Base-by-base conservation (phyloP, 306 rosid genomes). In the Cucurbita pepo region DNA sequence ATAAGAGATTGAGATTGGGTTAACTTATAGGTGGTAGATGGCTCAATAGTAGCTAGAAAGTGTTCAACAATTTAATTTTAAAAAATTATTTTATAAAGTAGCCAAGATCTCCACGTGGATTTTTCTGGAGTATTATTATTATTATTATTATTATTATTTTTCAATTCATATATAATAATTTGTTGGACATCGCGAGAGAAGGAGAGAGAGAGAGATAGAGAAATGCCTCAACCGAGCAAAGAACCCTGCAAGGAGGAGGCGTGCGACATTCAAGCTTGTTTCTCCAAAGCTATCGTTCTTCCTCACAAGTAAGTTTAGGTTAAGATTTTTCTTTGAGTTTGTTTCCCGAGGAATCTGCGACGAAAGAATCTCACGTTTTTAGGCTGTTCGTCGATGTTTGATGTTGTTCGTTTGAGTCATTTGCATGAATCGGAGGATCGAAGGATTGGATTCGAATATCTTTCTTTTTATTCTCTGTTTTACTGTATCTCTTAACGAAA, bases 161-260 rank as follows among this genome's bases (percentile, higher is more conserved):
- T 30, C 3, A 30, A 30, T 30, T 30, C 34, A 30, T 30, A 30
- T 30, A 30, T 30, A 30, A 30, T 2, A 30, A 30, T 30, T 30
- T 30, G 34, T 30, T 40, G 15, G 18, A 19, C 37, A 50, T 6
- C 11, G 55, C 43, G 71, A 53, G 59, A 58, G 21, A 25, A 25
- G 30, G 22, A 21, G 34, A 30, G 34, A 2, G 34, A 30, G 71
- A 45, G 59, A 58, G 21, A 48, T 38, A 30, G 55, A 71, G 82
- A 69, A 47, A 92, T 90, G 98, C 77, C 79, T 43, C 82, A 53
- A 76, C 72, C 86, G 61, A 89, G 82, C 82, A 93, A 87, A 82
- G 97, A 91, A 75, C 88, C 97, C 21, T 94, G 96, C 90, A 94
- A 90, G 92, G 90, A 90, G 83, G 86, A 94, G 81, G 97, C 98